These are phyloP conservation scores for Trametes maxima DNA, from an alignment of 768 basidiomycete species.

Conservation along the genomic window DNA sequence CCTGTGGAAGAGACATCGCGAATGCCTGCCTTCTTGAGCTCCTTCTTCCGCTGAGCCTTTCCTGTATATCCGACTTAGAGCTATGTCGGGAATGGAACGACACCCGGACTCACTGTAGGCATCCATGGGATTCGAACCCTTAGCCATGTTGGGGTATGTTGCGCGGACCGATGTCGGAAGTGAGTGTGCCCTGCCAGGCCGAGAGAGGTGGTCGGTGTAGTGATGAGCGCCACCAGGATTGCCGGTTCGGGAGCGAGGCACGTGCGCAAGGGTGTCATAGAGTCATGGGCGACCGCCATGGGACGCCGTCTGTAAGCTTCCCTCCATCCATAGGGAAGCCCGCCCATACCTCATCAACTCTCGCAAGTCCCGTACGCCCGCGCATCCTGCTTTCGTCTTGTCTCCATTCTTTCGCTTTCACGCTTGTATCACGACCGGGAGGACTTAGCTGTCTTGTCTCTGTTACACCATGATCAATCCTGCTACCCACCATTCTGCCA, in stretches of 20 bases:
- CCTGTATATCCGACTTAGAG: slow-evolving; percentile 47
- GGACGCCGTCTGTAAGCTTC: slow-evolving; percentile 34
- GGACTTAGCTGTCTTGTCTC: slow-evolving; percentile 32
- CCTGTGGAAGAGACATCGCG: background rate
- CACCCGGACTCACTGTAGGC: slow-evolving; percentile 67
- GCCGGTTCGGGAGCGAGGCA: slow-evolving; percentile 26
- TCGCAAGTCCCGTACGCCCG: slow-evolving; percentile 1
- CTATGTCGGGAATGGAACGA: background rate
- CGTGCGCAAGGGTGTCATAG: slow-evolving; percentile 29
- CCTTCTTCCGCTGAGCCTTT: slow-evolving; percentile 91
- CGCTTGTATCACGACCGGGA: slow-evolving; percentile 21
- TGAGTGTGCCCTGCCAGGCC: background rate
- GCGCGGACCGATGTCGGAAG: background rate
- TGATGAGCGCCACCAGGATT: slow-evolving; percentile 2
- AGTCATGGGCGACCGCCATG: slow-evolving; percentile 30
- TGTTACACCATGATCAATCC: slow-evolving; percentile 25
- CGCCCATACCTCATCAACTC: slow-evolving; percentile 26
- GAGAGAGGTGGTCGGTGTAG: background rate
- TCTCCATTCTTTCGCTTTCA: background rate
- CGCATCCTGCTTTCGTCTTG: slow-evolving; percentile 1
- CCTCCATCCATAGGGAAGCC: slow-evolving; percentile 52
- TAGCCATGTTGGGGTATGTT: slow-evolving; percentile 57
- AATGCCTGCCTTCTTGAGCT: slow-evolving; percentile 83
- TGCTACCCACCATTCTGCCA: slow-evolving; percentile 34
- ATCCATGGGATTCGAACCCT: slow-evolving; percentile 92